Evolutionary conservation across 148 eudicot genomes (phyloP).

Genomic region (Cornus kousa): DNA sequence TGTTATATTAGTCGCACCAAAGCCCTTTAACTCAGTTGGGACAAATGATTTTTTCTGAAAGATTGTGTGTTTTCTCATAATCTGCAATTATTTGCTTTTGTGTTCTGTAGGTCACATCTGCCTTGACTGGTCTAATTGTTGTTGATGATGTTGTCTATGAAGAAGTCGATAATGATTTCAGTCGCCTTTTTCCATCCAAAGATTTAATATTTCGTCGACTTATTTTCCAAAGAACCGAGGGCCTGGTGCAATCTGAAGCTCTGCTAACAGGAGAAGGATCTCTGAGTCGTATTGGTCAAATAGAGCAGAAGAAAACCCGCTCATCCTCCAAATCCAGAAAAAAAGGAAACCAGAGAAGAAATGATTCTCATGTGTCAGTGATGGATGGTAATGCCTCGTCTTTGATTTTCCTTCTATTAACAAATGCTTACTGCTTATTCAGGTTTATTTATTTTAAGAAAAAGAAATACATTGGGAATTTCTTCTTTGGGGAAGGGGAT

Average conservation of each 20-base stretch:
- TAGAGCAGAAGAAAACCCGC: constrained; percentile 34
- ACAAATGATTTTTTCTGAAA: too few species aligned
- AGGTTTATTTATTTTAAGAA: not conserved
- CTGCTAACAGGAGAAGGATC: constrained; percentile 45
- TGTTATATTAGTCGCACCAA: not conserved
- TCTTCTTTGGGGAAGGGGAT: not conserved
- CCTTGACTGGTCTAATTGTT: constrained; percentile 71
- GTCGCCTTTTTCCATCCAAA: constrained; percentile 37
- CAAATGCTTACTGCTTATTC: not conserved
- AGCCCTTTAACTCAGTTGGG: not conserved
- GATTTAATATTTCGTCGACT: constrained; percentile 78
- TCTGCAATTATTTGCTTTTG: constrained; percentile 11
- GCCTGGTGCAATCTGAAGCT: constrained; percentile 92
- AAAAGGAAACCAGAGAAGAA: constrained; percentile 46
- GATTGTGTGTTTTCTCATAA: not conserved
- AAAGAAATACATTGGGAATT: not conserved
- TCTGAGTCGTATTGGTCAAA: constrained; percentile 22
- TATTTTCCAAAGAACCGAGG: constrained; percentile 71
- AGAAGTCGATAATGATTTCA: constrained; percentile 50
- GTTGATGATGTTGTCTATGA: constrained; percentile 93
- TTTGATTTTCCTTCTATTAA: constrained; percentile 3
- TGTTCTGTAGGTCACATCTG: constrained; percentile 57
- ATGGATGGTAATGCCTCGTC: constrained; percentile 38
- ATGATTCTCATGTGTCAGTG: constrained; percentile 28
- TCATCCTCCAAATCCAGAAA: constrained; percentile 51